phyloP scores from a whole-genome alignment of 805 yeast genomes.

The Torulaspora delbrueckii region DNA sequence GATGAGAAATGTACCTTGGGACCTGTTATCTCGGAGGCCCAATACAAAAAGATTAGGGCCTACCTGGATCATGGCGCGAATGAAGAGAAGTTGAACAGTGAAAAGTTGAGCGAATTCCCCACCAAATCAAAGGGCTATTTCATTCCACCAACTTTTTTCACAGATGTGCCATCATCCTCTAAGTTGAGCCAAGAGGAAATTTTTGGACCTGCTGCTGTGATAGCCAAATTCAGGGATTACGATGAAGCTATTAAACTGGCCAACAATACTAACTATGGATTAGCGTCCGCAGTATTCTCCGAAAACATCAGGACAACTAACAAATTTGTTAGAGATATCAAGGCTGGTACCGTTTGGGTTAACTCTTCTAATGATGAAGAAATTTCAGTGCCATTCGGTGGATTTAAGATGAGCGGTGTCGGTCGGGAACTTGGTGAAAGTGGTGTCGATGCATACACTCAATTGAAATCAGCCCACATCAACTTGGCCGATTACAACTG shows the following conservation, averaged over 20 bases:
- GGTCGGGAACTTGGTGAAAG: constrained; percentile 79
- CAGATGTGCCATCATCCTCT: constrained; percentile 37
- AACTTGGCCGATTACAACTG: constrained; percentile 11
- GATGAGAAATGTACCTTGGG: constrained; percentile 39
- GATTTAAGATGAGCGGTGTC: constrained; percentile 72
- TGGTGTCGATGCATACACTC: constrained; percentile 66
- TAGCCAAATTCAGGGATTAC: constrained; percentile 36
- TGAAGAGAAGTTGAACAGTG: constrained; percentile 41
- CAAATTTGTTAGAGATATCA: constrained; percentile 52
- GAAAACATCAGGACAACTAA: constrained; percentile 60
- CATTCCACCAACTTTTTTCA: constrained; percentile 42
- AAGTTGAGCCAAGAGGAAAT: constrained; percentile 40
- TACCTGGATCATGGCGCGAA: constrained; percentile 42
- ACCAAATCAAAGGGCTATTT: constrained; percentile 29
- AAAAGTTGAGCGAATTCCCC: constrained; percentile 32
- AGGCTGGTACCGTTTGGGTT: constrained; percentile 67
- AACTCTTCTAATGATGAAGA: constrained; percentile 65
- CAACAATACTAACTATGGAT: constrained; percentile 39
- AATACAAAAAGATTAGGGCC: constrained; percentile 41
- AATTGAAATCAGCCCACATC: constrained; percentile 69
- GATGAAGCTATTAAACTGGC: constrained; percentile 41
- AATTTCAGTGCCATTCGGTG: constrained; percentile 70
- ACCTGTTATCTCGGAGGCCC: constrained; percentile 48
- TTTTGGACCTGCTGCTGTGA: constrained; percentile 43
- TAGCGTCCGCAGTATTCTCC: constrained; percentile 57